A percentile compares a stretch with the other conserved stretches of the same genome.
These are phyloP conservation scores for Hypoxylon sp. DNA, from an alignment of 2,329 filamentous ascomycete species.

Conservation along the genomic window DNA sequence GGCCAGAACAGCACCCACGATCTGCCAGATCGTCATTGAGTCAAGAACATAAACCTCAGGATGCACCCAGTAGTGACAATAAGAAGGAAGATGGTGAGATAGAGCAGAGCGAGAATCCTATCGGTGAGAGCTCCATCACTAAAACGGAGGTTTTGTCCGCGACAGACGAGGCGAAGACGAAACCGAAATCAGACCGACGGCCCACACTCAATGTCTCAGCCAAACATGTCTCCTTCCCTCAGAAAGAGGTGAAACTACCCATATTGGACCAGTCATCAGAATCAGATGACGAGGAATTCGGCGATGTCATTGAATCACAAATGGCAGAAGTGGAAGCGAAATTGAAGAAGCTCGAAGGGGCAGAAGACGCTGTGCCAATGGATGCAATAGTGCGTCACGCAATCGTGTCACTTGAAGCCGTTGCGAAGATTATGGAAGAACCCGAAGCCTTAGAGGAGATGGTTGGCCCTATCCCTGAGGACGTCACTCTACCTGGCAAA, in stretches of 20 bases:
- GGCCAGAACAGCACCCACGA: constrained; percentile 41
- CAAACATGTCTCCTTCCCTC: constrained; percentile 57
- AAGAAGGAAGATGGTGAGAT: constrained; percentile 34
- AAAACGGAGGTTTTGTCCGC: constrained; percentile 21
- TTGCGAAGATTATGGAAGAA: constrained; percentile 62
- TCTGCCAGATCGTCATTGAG: constrained; percentile 46
- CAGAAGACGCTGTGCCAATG: constrained; percentile 55
- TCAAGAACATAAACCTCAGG: constrained; percentile 42
- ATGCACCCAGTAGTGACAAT: constrained; percentile 24
- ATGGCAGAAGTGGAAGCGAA: constrained; percentile 65
- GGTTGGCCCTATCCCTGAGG: constrained; percentile 57
- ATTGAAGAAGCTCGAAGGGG: constrained; percentile 60
- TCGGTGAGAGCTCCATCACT: constrained; percentile 1
- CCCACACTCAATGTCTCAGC: constrained; percentile 42
- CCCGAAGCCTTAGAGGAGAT: constrained; percentile 59
- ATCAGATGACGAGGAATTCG: constrained; percentile 68
- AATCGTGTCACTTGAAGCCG: constrained; percentile 61
- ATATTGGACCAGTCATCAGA: constrained; percentile 63
- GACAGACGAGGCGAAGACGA: constrained; percentile 28
- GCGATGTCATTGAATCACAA: constrained; percentile 66
- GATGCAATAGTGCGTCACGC: constrained; percentile 62
- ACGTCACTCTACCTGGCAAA: constrained; percentile 45
- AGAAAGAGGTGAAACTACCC: constrained; percentile 51
- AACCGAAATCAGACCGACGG: constrained; percentile 30
- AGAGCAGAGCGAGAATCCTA: constrained; percentile 10